Conservation (phyloP, 2,329 filamentous ascomycete genomes). For the Colletotrichum tofieldiae region DNA sequence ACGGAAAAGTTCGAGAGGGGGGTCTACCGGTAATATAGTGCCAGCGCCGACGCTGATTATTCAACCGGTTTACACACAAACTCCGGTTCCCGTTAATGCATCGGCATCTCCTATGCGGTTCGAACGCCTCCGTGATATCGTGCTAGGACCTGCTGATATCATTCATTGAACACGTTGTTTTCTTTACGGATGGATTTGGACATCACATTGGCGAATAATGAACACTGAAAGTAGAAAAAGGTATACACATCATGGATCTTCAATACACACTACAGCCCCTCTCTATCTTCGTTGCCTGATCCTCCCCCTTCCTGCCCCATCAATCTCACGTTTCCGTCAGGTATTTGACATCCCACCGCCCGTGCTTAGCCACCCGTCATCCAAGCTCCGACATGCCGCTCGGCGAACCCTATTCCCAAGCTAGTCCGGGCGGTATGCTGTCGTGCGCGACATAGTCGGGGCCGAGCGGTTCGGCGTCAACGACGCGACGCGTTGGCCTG, state of each 20-base stretch:
- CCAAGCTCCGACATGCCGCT: conserved; percentile 33
- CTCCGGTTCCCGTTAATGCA: too few relatives aligned
- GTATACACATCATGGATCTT: conserved; percentile 42
- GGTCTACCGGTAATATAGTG: conserved; percentile 59
- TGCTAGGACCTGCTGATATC: not conserved
- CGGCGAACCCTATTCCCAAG: conserved; percentile 23
- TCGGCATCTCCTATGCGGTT: not conserved
- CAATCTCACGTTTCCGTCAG: conserved; percentile 26
- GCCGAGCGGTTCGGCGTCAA: not conserved
- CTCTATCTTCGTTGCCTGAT: conserved; percentile 39
- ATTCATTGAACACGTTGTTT: not conserved
- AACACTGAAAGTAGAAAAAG: conserved; percentile 3
- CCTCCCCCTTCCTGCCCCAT: conserved; percentile 11
- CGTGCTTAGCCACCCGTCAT: conserved; percentile 15
- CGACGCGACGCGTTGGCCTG: conserved; percentile 23
- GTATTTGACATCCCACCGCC: conserved; percentile 17
- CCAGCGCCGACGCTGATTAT: not conserved
- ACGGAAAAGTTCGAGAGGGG: conserved; percentile 85
- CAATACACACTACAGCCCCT: conserved; percentile 38
- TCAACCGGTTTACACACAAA: not conserved
- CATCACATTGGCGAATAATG: not conserved
- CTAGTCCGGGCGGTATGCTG: conserved; percentile 24
- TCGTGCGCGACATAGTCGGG: conserved; percentile 4
- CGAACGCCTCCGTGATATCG: too few relatives aligned
- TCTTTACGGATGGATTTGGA: too few relatives aligned